Conservation (phyloP, 352 stramenopile species). For the Pythium aphanidermatum region DNA sequence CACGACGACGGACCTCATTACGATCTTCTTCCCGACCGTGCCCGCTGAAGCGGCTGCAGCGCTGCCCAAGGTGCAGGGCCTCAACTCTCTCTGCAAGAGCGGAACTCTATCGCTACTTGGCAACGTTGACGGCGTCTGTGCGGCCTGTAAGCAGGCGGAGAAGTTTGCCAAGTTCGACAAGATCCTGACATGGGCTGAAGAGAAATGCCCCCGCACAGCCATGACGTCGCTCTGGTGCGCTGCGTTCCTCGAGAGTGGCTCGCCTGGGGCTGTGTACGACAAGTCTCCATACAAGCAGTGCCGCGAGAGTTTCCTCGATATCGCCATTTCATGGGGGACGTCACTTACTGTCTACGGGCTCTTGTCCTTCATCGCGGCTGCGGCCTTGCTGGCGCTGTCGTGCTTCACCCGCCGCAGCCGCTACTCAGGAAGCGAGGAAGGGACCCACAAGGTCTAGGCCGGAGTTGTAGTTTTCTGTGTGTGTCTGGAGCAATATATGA, state of each 20-base stretch:
- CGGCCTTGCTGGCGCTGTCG: slow-evolving; percentile 47
- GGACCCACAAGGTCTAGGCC: slow-evolving; percentile 11
- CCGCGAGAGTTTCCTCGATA: slow-evolving; percentile 53
- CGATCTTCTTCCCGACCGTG: slow-evolving; percentile 56
- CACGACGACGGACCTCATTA: slow-evolving; percentile 43
- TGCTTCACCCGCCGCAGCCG: slow-evolving; percentile 48
- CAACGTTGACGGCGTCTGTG: slow-evolving; percentile 37
- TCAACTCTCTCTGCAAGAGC: slow-evolving; percentile 48
- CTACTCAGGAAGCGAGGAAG: slow-evolving; percentile 10
- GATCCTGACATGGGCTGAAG: slow-evolving; percentile 60
- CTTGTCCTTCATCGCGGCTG: slow-evolving; percentile 40
- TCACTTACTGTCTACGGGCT: slow-evolving; percentile 46
- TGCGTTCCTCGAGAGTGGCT: slow-evolving; percentile 39
- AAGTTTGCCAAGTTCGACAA: slow-evolving; percentile 61
- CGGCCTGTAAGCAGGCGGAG: slow-evolving; percentile 46
- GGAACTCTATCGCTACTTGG: slow-evolving; percentile 11
- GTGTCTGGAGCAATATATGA: neutral
- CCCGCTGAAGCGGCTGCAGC: slow-evolving; percentile 26
- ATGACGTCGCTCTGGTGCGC: slow-evolving; percentile 55
- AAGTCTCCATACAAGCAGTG: slow-evolving; percentile 75
- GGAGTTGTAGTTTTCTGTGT: no score
- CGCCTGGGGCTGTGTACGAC: slow-evolving; percentile 37
- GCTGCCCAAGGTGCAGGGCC: slow-evolving; percentile 53
- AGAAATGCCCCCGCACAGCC: slow-evolving; percentile 46
- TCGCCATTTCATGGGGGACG: slow-evolving; percentile 59